Base-by-base conservation (phyloP, 75 land plant species). In the Pinus tabuliformis region DNA sequence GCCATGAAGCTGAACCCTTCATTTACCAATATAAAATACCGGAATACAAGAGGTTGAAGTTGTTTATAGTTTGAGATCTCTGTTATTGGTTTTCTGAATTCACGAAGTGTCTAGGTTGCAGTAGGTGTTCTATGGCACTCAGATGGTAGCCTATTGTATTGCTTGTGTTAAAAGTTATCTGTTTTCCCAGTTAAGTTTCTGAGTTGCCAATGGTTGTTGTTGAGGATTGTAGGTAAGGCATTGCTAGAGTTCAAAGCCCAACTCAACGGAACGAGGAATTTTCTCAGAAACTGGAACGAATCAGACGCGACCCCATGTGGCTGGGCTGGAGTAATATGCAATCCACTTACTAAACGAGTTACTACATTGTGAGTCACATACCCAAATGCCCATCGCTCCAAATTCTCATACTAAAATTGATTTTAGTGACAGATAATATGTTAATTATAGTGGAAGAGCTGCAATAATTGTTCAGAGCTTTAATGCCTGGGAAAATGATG, bases 271-370 rank as follows among this genome's bases (percentile, higher is more conserved):
- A 85, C 74, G 14, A 77, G 54, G 78, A 66, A 78, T 62, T 13
- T 77, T 33, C 83, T 91, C 33, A 33, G 74, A 6, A 82, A 86
- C 75, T 92, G 94, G 94, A 78, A 57, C 20, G 70, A 21, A 36
- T 30, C 86, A 24, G 91, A 89, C 79, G 72, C 74, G 2, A 70
- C 74, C 24, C 94, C 91, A 16, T 92, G 94, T 78, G 30, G 64
- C 11, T 92, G 94, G 94, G 80, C 80, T 75, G 94, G 91, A 24
- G 80, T 92, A 72, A 54, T 81, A 62, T 92, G 94, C 82, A 72
- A 85, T 63, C 75, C 72, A n/a, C 52, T 76, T 21, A 84, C 85
- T 74, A 83, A 81, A 26, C 62, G 84, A 22, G 94, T 92, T 63
- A 57, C 82, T 4, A 81, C 90, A 13, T 83, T 92, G 93, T 91